Evolutionary conservation across 2,329 filamentous ascomycete species (phyloP).

Genomic region (Geosmithia flava): DNA sequence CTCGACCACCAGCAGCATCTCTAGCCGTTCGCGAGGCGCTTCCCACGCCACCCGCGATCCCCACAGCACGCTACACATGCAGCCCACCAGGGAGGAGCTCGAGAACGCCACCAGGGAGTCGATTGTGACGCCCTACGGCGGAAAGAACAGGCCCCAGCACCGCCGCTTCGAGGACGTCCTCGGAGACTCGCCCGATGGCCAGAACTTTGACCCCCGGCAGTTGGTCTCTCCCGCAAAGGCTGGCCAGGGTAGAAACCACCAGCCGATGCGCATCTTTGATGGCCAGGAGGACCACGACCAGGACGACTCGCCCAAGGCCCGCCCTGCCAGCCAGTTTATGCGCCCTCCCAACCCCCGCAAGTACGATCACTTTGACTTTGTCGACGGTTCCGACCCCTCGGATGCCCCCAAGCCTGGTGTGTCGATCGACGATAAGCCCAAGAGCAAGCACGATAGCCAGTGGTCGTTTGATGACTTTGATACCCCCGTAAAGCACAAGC

Average conservation of each 20-base stretch:
- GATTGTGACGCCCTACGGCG: constrained; percentile 51
- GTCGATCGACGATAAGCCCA: constrained; percentile 27
- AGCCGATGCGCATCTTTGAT: constrained; percentile 52
- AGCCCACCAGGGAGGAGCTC: constrained; percentile 51
- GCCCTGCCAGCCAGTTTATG: constrained; percentile 29
- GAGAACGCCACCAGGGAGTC: constrained; percentile 32
- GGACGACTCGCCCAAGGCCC: constrained; percentile 25
- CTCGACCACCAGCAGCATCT: constrained; percentile 19
- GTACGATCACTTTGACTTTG: constrained; percentile 78
- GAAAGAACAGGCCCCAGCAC: constrained; percentile 44
- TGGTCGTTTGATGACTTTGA: constrained; percentile 86
- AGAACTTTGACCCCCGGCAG: constrained; percentile 25
- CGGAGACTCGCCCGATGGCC: constrained; percentile 28
- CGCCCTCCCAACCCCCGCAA: constrained; percentile 60
- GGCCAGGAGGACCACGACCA: constrained; percentile 29
- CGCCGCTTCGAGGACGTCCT: constrained; percentile 65
- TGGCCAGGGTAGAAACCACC: constrained; percentile 49
- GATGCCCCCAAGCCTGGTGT: constrained; percentile 30
- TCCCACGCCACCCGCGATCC: constrained; percentile 48
- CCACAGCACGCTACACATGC: constrained; percentile 63
- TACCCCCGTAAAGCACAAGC: constrained; percentile 63
- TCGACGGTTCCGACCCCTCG: constrained; percentile 45
- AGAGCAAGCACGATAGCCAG: constrained; percentile 56
- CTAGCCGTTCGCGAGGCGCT: constrained; percentile 34
- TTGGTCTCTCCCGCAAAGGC: constrained; percentile 35